These are phyloP conservation scores for Sphagnum fallax DNA, from an alignment of 228 moss, liverwort and hornwort genomes.

Conservation along the genomic window DNA sequence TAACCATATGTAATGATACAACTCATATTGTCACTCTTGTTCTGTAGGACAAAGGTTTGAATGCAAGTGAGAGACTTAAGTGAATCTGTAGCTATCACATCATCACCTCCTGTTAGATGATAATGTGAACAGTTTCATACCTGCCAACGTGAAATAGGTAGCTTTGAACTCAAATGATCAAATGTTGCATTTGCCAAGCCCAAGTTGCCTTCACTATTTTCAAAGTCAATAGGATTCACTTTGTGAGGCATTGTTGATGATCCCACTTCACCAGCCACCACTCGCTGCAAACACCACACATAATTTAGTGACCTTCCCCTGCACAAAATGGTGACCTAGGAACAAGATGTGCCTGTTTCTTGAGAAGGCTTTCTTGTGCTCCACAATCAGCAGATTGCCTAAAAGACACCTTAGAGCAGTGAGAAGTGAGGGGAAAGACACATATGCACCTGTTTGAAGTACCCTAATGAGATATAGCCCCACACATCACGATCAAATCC, in stretches of 20 bases:
- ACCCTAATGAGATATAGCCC: slow-evolving; percentile 85
- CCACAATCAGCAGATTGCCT: too few species aligned
- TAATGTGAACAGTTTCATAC: slow-evolving; percentile 20
- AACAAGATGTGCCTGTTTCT: too few species aligned
- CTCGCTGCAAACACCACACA: slow-evolving; percentile 50
- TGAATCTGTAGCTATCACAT: too few species aligned
- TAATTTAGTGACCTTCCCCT: background rate
- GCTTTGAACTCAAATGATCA: slow-evolving; percentile 69
- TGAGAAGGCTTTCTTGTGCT: too few species aligned
- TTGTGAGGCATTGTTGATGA: slow-evolving; percentile 97
- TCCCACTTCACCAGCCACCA: slow-evolving; percentile 84
- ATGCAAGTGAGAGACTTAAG: too few species aligned
- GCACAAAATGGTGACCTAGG: background rate
- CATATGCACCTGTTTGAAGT: slow-evolving; percentile 72
- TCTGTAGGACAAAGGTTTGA: too few species aligned
- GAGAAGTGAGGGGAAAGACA: background rate
- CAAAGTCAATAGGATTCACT: slow-evolving; percentile 93
- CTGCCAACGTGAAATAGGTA: slow-evolving; percentile 92
- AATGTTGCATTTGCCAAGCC: slow-evolving; percentile 79
- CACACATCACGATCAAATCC: slow-evolving; percentile 91
- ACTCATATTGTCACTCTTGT: too few species aligned
- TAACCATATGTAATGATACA: too few species aligned
- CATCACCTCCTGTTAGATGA: too few species aligned
- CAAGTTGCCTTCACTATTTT: slow-evolving; percentile 96
- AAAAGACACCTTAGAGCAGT: background rate